Evolutionary conservation across 345 rosid genomes (phyloP), one percentile per base, ranked within the genome.

Genomic region (Salix caprea): DNA sequence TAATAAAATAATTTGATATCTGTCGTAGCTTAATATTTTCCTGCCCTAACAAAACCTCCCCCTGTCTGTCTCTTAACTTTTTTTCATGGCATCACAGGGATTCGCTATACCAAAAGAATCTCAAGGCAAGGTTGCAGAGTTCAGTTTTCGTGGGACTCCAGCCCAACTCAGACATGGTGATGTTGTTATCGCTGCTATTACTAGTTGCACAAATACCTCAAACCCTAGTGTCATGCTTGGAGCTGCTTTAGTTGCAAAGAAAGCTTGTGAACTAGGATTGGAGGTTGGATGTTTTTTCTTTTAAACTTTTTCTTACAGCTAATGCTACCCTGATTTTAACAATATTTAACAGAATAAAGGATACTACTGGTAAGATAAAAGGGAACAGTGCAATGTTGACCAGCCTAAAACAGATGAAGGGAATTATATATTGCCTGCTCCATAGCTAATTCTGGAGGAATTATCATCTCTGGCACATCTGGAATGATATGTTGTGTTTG

Each of bases 191-290:
- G 98, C 97, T 72, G 96, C 97, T 52, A 92, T 94, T 84, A 94
- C 98, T 48, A 94, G 98, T 87, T 94, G 97, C 90, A 92, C 98
- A 40, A 94, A 94, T 81, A 94, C 98, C 67, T 94, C 97, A 77
- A 94, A 94, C 80, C 98, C 97, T 5, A 94, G 94, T 82, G 97
- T 94, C 16, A 91, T 94, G 97, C 97, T 94, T 78, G 98, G 97
- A 74, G 96, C 97, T 81, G 97, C 95, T 75, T 77, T 94, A 89
- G 98, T 91, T 80, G 98, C 98, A 9, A 91, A 87, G 84, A 94
- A 94, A 77, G 98, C 98, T 60, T 92, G 92, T 78, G 98, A 92
- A 12, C 80, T 89, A 66, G 98, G 97, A 76, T 80, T 92, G 84
- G 90, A 91, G 92, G 98, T 94, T 77, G 42, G 88, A 24, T 75